Percentiles rank a stretch among this genome's conserved stretches.
Conservation (phyloP, 2,329 filamentous ascomycete genomes). For the Penicillium decumbens region DNA sequence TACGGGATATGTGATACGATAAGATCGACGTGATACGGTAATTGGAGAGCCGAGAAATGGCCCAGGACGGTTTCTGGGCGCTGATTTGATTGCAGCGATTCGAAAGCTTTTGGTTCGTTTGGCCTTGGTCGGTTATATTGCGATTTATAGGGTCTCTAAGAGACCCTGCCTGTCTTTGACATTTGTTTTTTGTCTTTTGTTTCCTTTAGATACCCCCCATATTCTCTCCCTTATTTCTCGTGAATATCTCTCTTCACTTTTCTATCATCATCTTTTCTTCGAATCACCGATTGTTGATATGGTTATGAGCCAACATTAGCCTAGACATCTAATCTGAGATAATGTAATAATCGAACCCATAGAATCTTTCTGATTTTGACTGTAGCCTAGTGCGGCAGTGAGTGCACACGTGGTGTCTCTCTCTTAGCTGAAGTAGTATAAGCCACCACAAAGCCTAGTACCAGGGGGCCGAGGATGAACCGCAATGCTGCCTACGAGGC, state of each 20-base stretch:
- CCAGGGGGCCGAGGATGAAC: neutral
- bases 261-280: conserved; percentile 4
- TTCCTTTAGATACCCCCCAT: conserved; percentile 19
- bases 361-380: neutral
- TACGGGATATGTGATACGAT: conserved; percentile 22
- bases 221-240: conserved; percentile 7
- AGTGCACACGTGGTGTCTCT: neutral
- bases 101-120: neutral
- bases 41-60: conserved; percentile 1
- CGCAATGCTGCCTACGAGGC: neutral
- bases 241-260: conserved; percentile 10
- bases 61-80: conserved; percentile 6
- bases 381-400: conserved; percentile 12
- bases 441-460: too few species aligned
- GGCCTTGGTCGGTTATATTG: neutral
- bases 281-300: conserved; percentile 1
- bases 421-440: neutral
- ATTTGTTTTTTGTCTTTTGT: conserved; percentile 3
- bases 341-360: conserved; percentile 4
- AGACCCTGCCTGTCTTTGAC: conserved; percentile 3
- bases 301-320: conserved; percentile 1
- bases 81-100: conserved; percentile 2
- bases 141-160: neutral
- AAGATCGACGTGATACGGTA: conserved; percentile 14
- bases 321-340: neutral